Percentiles rank a stretch among this genome's conserved stretches.
Conservation (phyloP, 148 eudicot genomes). For the Cornus kousa region DNA sequence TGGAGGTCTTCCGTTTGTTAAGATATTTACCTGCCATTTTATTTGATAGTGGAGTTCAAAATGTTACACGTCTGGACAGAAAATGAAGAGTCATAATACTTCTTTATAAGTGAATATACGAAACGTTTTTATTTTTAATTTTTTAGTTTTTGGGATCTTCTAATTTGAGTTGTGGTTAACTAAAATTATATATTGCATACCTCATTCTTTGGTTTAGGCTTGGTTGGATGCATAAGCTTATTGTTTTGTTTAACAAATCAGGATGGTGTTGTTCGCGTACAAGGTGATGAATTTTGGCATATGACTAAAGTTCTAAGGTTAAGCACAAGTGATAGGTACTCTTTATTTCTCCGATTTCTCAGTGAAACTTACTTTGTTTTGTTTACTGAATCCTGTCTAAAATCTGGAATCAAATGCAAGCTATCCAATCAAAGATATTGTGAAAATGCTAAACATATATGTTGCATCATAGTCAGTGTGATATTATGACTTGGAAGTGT, state of each 20-base stretch:
- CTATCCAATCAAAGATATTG: neutral
- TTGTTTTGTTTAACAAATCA: constrained; percentile 19
- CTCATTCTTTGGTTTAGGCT: neutral
- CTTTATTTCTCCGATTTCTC: neutral
- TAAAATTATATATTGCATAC: neutral
- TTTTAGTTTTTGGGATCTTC: neutral
- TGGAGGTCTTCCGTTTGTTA: neutral
- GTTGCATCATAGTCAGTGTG: neutral
- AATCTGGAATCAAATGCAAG: neutral
- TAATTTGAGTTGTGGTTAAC: neutral
- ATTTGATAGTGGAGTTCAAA: neutral
- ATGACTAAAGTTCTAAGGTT: constrained; percentile 87
- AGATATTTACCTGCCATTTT: no score
- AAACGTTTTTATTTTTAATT: no score
- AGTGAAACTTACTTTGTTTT: constrained; percentile 2
- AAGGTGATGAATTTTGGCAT: constrained; percentile 98
- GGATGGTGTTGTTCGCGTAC: constrained; percentile 64
- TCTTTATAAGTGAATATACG: no score
- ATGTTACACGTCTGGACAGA: neutral
- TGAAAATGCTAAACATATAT: neutral
- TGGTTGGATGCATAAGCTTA: neutral
- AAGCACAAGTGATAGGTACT: constrained; percentile 66
- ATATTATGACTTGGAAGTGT: neutral
- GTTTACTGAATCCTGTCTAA: neutral
- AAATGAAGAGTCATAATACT: neutral